These are phyloP conservation scores for Hirschioporus abietinus DNA, from an alignment of 768 basidiomycete species.

Conservation along the genomic window DNA sequence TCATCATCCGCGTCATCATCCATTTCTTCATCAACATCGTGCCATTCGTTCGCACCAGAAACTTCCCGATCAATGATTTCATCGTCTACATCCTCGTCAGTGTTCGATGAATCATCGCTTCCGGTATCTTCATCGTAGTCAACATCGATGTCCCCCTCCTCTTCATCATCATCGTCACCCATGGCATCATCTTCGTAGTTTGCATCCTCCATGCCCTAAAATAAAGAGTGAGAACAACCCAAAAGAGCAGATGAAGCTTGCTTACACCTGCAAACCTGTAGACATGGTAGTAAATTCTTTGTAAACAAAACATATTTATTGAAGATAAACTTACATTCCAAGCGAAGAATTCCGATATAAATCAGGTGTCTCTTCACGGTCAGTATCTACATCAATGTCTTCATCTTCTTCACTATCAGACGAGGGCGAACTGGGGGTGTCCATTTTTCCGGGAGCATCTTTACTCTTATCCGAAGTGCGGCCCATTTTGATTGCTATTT, in stretches of 20 bases:
- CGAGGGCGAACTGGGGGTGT: conserved; percentile 35
- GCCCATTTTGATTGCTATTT: conserved; percentile 98
- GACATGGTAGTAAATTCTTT: conserved; percentile 2
- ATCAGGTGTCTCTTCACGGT: conserved; percentile 82
- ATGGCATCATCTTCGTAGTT: conserved; percentile 73
- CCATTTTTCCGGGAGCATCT: conserved; percentile 42
- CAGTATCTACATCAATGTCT: conserved; percentile 48
- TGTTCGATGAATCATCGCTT: conserved; percentile 75
- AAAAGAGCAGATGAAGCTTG: conserved; percentile 15
- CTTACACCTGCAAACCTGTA: conserved; percentile 73
- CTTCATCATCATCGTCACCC: conserved; percentile 77
- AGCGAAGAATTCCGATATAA: conserved; percentile 94
- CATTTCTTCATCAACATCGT: conserved; percentile 44
- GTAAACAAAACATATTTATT: not conserved
- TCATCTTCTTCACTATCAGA: conserved; percentile 50
- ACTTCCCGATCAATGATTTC: conserved; percentile 54
- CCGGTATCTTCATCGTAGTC: conserved; percentile 82
- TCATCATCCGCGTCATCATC: conserved; percentile 43
- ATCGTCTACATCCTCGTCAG: conserved; percentile 54
- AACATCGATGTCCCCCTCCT: conserved; percentile 82
- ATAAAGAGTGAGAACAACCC: conserved; percentile 11
- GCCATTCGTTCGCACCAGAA: conserved; percentile 55
- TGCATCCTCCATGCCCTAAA: conserved; percentile 81
- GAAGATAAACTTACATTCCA: conserved; percentile 64
- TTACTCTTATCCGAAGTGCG: conserved; percentile 64